Evolutionary conservation across 129 eudicot genomes (phyloP), one percentile per base, ranked within the genome.

Genomic region (Ambrosia trifida): DNA sequence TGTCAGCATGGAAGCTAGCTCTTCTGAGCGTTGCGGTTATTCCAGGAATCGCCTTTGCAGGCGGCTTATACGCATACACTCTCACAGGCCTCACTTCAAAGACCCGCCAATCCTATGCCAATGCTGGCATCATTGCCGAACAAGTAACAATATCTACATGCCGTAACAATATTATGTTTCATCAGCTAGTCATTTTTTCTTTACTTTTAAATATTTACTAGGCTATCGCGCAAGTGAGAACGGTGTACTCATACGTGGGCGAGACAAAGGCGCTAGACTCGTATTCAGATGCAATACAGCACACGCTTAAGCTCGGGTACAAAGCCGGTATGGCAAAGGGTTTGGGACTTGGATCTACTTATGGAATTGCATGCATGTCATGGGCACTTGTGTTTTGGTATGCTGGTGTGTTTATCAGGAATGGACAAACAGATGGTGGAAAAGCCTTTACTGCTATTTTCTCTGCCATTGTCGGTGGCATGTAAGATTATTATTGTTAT

Each of bases 301-400:
- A 89, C 75, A 94, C 98, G 10, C 78, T 94, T 43, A 85, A 94
- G 75, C 90, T 94, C 11, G 97, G 98, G 7, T 94, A 94, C 82
- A 94, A 94, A 72, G 98, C 98, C 38, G 98, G 98, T 51, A 94
- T 94, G 98, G 98, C 98, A 24, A 93, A 93, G 76, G 98, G 98
- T 19, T 78, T 93, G 76, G 98, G 98, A 44, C 73, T 93, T 10
- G 98, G 98, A 76, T 93, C 96, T 60, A 93, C 98, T 1, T 93
- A 93, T 73, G 98, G 98, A 64, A 93, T 93, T 43, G 98, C 98
- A 20, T 93, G 98, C 82, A 93, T 93, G 98, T 93, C 98, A 11
- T 93, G 98, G 98, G 98, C 98, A 62, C 92, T 93, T 68, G 98
- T 93, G 72, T 93, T 93, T 80, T 93, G 98, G 98, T 93, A 93